A percentile compares a stretch with the other conserved stretches of the same genome.
phyloP scores from a whole-genome alignment of 202 grass and related monocot genomes.

The Schoenoplectus tabernaemontani region DNA sequence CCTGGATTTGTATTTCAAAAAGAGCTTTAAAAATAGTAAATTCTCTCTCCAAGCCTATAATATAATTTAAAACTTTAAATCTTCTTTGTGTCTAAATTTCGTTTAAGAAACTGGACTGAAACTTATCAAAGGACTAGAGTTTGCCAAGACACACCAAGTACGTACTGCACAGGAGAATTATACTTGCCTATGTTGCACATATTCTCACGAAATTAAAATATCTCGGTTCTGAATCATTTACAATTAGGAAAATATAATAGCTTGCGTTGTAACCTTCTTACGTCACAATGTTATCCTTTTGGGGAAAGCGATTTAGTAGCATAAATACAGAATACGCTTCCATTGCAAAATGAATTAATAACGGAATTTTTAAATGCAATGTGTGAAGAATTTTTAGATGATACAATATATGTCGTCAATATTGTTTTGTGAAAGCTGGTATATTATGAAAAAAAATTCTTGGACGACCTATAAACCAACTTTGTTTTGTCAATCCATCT shows the following conservation, averaged over 20 bases:
- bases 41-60: too few species aligned
- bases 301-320: neutral
- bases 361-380: neutral
- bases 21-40: too few species aligned
- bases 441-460: neutral
- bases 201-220: neutral
- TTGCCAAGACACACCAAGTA: too few species aligned
- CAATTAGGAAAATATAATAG: neutral
- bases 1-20: too few species aligned
- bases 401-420: neutral
- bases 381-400: neutral
- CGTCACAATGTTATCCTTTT: neutral
- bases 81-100: too few species aligned
- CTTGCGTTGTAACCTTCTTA: neutral
- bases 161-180: neutral
- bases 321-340: neutral
- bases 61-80: too few species aligned
- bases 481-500: neutral
- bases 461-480: too few species aligned
- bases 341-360: neutral
- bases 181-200: neutral
- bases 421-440: neutral
- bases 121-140: too few species aligned
- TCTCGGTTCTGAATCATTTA: neutral
- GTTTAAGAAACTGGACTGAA: too few species aligned